Evolutionary conservation across 2,329 filamentous ascomycete genomes (phyloP).

Genomic region (Neofusicoccum umdonicola): DNA sequence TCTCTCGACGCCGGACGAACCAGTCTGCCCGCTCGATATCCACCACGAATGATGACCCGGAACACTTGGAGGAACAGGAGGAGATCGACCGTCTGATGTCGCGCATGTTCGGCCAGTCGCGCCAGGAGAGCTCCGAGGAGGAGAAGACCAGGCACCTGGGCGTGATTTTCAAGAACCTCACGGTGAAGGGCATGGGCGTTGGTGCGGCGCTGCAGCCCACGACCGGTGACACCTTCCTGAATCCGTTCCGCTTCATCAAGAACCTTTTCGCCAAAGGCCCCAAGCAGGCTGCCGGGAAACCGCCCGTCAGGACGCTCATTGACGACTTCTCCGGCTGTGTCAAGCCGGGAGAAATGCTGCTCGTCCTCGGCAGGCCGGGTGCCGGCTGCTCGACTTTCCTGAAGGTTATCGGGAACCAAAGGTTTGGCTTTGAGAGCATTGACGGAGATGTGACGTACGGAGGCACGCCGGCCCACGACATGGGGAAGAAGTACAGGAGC

Average conservation of each 20-base stretch:
- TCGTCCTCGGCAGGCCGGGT: conserved; percentile 67
- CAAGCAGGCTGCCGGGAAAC: conserved; percentile 43
- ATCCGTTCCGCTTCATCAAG: conserved; percentile 54
- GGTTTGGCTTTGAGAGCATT: conserved; percentile 58
- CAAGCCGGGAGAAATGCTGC: conserved; percentile 69
- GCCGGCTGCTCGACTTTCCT: conserved; percentile 70
- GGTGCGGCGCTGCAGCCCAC: conserved; percentile 63
- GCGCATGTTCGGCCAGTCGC: conserved; percentile 65
- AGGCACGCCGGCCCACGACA: conserved; percentile 52
- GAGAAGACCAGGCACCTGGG: conserved; percentile 69
- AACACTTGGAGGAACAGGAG: conserved; percentile 37
- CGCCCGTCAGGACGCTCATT: conserved; percentile 63
- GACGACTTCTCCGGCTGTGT: conserved; percentile 66
- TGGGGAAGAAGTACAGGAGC: conserved; percentile 60
- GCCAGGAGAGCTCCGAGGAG: conserved; percentile 65
- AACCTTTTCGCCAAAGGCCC: conserved; percentile 49
- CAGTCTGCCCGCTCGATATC: conserved; percentile 23
- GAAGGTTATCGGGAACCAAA: conserved; percentile 65
- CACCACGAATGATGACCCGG: neutral
- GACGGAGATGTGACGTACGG: conserved; percentile 56
- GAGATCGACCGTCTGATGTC: conserved; percentile 65
- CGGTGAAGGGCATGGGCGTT: conserved; percentile 59
- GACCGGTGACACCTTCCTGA: conserved; percentile 60
- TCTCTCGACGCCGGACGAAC: conserved; percentile 51
- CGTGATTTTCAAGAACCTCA: conserved; percentile 64